phyloP scores from a whole-genome alignment of 2,329 filamentous ascomycete genomes.

The Sporothrix dimorphospora region DNA sequence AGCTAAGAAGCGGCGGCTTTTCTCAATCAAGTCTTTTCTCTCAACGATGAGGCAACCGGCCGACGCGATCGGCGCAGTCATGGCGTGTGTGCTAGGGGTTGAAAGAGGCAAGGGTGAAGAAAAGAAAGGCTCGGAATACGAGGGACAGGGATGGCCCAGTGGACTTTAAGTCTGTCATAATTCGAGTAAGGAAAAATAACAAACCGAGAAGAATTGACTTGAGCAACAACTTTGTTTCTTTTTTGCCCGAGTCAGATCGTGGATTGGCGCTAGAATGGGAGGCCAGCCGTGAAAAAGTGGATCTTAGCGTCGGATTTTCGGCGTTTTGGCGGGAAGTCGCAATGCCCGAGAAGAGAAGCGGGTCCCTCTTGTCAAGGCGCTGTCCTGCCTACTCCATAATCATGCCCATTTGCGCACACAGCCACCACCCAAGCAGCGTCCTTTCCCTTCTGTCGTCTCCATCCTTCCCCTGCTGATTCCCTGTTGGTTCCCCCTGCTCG shows the following conservation, averaged over 20 bases:
- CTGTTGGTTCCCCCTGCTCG: slow-evolving; percentile 13
- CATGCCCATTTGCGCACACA: slow-evolving; percentile 1
- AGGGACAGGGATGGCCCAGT: not conserved
- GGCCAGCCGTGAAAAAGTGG: not conserved
- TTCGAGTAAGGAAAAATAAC: not conserved
- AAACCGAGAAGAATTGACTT: not conserved
- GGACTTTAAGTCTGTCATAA: not conserved
- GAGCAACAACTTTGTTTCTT: not conserved
- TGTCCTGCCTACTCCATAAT: slow-evolving; percentile 18
- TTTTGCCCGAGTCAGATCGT: not conserved
- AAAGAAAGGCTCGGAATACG: not conserved
- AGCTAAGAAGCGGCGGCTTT: not conserved
- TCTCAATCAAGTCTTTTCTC: not conserved
- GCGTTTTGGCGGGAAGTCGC: slow-evolving; percentile 25
- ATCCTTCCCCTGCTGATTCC: not conserved
- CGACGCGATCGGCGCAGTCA: not conserved
- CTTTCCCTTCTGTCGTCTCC: not conserved
- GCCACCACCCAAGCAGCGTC: not conserved
- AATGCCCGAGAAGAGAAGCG: slow-evolving; percentile 25
- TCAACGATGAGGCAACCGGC: not conserved
- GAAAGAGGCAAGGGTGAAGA: not conserved
- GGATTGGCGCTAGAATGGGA: not conserved
- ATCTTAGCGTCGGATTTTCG: slow-evolving; percentile 23
- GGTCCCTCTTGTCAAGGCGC: not conserved
- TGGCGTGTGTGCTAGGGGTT: not conserved